Conservation (phyloP, 2,329 filamentous ascomycete species). For the Penicillium brasilianum region DNA sequence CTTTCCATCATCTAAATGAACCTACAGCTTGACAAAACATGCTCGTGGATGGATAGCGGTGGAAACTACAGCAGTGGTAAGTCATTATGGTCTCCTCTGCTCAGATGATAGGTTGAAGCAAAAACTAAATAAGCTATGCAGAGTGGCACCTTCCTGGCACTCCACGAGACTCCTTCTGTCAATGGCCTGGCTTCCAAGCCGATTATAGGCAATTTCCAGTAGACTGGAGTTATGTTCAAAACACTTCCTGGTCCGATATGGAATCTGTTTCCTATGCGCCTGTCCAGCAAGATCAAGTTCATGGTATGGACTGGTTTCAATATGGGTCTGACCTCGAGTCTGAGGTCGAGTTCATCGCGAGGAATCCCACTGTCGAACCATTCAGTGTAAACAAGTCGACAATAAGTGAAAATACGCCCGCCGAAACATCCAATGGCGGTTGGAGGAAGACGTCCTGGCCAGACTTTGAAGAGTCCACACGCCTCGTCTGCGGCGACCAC, state of each 20-base stretch:
- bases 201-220: constrained; percentile 1
- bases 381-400: too few species aligned
- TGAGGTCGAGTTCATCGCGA: constrained; percentile 31
- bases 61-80: neutral
- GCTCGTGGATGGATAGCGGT: neutral
- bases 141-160: neutral
- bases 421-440: too few species aligned
- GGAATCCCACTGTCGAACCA: neutral
- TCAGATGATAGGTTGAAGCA: too few species aligned
- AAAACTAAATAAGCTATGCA: neutral
- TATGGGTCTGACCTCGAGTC: constrained; percentile 23
- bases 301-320: neutral
- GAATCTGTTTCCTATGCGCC: neutral
- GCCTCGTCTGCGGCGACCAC: too few species aligned
- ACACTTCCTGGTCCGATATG: neutral
- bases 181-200: neutral
- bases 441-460: too few species aligned
- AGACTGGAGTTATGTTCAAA: neutral
- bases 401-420: too few species aligned
- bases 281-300: neutral
- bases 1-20: neutral
- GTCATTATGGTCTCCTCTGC: neutral
- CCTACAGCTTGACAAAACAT: too few species aligned
- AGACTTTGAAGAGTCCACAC: too few species aligned
- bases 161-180: neutral